Conservation (phyloP, 768 basidiomycete genomes). For the Mycena crocata region DNA sequence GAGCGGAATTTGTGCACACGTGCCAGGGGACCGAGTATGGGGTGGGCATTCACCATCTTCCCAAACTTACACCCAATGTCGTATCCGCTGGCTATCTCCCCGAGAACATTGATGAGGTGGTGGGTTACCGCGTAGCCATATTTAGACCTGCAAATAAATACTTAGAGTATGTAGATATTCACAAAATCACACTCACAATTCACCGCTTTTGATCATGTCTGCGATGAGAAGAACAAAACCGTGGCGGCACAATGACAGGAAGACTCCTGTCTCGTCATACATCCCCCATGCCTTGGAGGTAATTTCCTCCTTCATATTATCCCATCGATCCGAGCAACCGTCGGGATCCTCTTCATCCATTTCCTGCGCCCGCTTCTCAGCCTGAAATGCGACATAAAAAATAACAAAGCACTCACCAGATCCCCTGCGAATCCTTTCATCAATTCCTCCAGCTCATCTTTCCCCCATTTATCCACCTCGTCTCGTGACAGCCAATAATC, state of each 20-base stretch:
- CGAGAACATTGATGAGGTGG: slow-evolving; percentile 4
- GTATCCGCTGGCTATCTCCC: neutral
- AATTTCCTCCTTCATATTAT: slow-evolving; percentile 25
- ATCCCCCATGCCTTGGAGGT: slow-evolving; percentile 24
- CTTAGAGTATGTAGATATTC: neutral
- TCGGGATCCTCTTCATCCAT: slow-evolving; percentile 8
- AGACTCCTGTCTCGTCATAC: slow-evolving; percentile 34
- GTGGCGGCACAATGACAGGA: too few relatives aligned
- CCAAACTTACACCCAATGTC: slow-evolving; percentile 28
- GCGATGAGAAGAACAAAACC: slow-evolving; percentile 26
- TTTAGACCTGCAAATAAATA: neutral
- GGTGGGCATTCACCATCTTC: too few relatives aligned
- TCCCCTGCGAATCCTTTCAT: neutral
- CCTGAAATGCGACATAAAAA: neutral
- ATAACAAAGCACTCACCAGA: neutral
- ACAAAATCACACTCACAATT: slow-evolving; percentile 44
- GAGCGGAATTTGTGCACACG: neutral
- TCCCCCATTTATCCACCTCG: slow-evolving; percentile 20
- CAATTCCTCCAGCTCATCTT: slow-evolving; percentile 2
- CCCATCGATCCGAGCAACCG: slow-evolving; percentile 25
- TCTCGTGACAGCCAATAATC: slow-evolving; percentile 24
- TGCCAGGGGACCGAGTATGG: too few relatives aligned
- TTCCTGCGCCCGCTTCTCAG: neutral
- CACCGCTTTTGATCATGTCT: slow-evolving; percentile 49
- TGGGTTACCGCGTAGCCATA: neutral